phyloP scores from a whole-genome alignment of 345 rosid genomes.

The Abelmoschus esculentus region DNA sequence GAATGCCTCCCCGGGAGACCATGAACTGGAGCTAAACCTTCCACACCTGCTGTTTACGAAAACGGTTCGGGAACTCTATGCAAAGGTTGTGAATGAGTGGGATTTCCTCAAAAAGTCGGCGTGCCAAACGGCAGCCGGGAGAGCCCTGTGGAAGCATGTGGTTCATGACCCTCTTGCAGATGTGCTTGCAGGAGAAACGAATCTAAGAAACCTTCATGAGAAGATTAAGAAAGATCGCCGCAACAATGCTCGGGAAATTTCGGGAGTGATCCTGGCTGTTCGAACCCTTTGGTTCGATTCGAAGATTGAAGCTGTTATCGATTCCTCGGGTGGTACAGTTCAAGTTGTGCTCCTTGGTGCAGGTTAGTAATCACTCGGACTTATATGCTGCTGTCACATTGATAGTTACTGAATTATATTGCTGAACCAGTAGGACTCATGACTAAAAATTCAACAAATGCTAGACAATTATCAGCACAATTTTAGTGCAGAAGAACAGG shows the following conservation, averaged over 20 bases:
- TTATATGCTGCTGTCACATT: neutral
- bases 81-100: slow-evolving; percentile 59
- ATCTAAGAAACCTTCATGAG: slow-evolving; percentile 60
- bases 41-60: slow-evolving; percentile 37
- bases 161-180: slow-evolving; percentile 73
- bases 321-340: slow-evolving; percentile 40
- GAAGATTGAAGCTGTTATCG: slow-evolving; percentile 63
- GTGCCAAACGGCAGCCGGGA: slow-evolving; percentile 89
- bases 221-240: slow-evolving; percentile 64
- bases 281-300: slow-evolving; percentile 91
- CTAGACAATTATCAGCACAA: neutral
- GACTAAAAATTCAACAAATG: neutral
- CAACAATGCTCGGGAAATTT: slow-evolving; percentile 71
- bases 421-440: neutral
- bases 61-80: slow-evolving; percentile 50
- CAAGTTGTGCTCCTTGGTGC: slow-evolving; percentile 93
- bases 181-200: slow-evolving; percentile 75
- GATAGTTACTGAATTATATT: neutral
- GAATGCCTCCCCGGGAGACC: slow-evolving; percentile 31
- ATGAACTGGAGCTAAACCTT: slow-evolving; percentile 54
- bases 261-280: slow-evolving; percentile 80
- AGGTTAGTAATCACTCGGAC: slow-evolving; percentile 40
- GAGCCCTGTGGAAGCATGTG: slow-evolving; percentile 87
- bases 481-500: neutral
- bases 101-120: slow-evolving; percentile 59